Percentiles rank a stretch among this genome's conserved stretches.
Conservation (phyloP, 108 stramenopile species). For the Tribonema minus region DNA sequence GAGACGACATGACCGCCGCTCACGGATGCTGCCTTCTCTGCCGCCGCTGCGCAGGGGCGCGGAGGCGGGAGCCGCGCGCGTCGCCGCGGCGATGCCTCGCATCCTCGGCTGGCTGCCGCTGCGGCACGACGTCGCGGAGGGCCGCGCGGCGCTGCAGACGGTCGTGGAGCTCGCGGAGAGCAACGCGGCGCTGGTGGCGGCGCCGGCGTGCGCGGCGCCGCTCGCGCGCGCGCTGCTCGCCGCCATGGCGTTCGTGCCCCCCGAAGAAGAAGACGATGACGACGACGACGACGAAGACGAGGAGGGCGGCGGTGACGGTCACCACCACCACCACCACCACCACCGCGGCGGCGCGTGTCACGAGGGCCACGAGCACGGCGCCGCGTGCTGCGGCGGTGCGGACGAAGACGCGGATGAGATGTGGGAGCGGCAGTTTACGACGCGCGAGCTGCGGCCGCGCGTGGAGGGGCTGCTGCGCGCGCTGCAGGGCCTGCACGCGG, state of each 20-base stretch:
- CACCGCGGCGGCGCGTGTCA: background rate
- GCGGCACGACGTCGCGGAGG: conserved; percentile 7
- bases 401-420: background rate
- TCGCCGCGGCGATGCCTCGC: background rate
- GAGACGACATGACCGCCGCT: no score
- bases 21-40: no score
- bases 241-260: background rate
- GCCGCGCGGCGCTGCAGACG: background rate
- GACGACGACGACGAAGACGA: background rate
- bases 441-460: background rate
- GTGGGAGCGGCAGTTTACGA: background rate
- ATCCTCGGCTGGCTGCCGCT: background rate
- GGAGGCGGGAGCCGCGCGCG: background rate
- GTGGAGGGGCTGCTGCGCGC: background rate
- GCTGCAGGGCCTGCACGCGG: background rate
- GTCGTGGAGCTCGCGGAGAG: background rate
- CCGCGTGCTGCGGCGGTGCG: background rate
- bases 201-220: background rate
- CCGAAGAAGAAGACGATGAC: conserved; percentile 12
- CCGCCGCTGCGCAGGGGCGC: background rate
- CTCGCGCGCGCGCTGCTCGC: background rate
- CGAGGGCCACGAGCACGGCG: background rate
- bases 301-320: background rate
- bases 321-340: no score
- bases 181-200: background rate